Percentiles rank a stretch among this genome's conserved stretches.
Evolutionary conservation across 305 asterid species (phyloP).

Genomic region (Withania somnifera): DNA sequence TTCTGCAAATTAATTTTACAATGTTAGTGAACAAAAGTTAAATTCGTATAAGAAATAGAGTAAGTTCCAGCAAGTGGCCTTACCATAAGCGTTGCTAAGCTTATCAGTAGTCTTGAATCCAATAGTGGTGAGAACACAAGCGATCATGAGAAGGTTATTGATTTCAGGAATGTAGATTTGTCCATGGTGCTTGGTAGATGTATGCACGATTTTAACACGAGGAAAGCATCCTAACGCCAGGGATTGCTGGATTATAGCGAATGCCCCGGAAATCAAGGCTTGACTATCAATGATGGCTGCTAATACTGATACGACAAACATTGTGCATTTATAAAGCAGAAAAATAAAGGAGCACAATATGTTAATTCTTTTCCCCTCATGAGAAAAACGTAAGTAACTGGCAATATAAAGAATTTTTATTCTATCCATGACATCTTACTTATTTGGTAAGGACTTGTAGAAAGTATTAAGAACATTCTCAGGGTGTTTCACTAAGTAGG

Average conservation of each 20-base stretch:
- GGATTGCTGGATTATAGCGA: conserved; percentile 62
- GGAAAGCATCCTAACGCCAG: conserved; percentile 70
- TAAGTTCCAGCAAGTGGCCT: neutral
- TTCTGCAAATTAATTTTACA: neutral
- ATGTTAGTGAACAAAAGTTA: neutral
- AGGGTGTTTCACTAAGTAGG: conserved; percentile 29
- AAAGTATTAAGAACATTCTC: conserved; percentile 23
- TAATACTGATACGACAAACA: conserved; percentile 48
- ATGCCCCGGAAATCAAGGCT: conserved; percentile 57
- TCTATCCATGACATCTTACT: neutral
- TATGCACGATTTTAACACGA: conserved; percentile 57
- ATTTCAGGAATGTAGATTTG: conserved; percentile 67
- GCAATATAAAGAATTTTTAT: neutral
- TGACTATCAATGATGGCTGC: conserved; percentile 74
- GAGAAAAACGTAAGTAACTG: neutral
- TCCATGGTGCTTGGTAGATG: conserved; percentile 43
- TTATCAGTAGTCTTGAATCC: conserved; percentile 27
- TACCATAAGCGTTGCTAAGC: conserved; percentile 75
- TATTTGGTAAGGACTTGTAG: conserved; percentile 44
- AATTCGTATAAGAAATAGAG: neutral
- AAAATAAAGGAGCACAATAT: neutral
- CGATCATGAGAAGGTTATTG: conserved; percentile 51
- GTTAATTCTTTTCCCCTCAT: neutral
- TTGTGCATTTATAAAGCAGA: conserved; percentile 10
- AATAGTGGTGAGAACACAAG: conserved; percentile 41